Percentiles rank a stretch among this genome's conserved stretches.
phyloP scores from a whole-genome alignment of 768 basidiomycete genomes.

The Daedalea quercina region DNA sequence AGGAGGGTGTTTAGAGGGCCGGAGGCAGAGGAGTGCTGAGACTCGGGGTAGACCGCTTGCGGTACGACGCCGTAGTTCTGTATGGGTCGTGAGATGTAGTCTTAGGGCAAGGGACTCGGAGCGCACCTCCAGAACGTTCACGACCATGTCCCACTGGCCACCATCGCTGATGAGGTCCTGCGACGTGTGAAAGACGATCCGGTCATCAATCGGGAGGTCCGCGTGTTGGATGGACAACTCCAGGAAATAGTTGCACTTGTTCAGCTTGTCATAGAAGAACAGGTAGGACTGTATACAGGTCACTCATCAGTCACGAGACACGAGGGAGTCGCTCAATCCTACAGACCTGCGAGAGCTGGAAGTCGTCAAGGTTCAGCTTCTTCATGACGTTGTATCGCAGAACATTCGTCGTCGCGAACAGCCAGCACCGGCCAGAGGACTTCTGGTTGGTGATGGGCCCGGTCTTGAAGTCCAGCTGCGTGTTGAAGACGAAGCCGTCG shows the following conservation, averaged over 20 bases:
- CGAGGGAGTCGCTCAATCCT: background rate
- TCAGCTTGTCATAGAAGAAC: constrained; percentile 96
- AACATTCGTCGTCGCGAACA: constrained; percentile 89
- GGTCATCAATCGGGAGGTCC: constrained; percentile 73
- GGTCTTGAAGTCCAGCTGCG: constrained; percentile 72
- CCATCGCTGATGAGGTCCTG: constrained; percentile 81
- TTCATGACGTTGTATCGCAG: constrained; percentile 81
- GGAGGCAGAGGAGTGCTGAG: constrained; percentile 72
- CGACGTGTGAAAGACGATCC: constrained; percentile 74
- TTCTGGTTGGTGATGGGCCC: constrained; percentile 83
- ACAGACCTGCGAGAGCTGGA: constrained; percentile 82
- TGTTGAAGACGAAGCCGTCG: constrained; percentile 79
- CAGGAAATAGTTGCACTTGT: constrained; percentile 90
- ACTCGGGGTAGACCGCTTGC: constrained; percentile 77
- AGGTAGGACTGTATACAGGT: constrained; percentile 67
- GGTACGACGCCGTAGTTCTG: constrained; percentile 85
- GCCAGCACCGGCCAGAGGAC: constrained; percentile 89
- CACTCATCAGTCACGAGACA: background rate
- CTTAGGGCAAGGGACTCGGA: background rate
- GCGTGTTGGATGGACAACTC: constrained; percentile 81
- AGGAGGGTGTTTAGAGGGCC: constrained; percentile 69
- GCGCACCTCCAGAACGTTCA: constrained; percentile 55
- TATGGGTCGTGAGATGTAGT: constrained; percentile 1
- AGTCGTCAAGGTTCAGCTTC: constrained; percentile 78
- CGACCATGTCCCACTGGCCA: constrained; percentile 93